Evolutionary conservation across 2,329 filamentous ascomycete species (phyloP).

Genomic region (Aspergillus latus): DNA sequence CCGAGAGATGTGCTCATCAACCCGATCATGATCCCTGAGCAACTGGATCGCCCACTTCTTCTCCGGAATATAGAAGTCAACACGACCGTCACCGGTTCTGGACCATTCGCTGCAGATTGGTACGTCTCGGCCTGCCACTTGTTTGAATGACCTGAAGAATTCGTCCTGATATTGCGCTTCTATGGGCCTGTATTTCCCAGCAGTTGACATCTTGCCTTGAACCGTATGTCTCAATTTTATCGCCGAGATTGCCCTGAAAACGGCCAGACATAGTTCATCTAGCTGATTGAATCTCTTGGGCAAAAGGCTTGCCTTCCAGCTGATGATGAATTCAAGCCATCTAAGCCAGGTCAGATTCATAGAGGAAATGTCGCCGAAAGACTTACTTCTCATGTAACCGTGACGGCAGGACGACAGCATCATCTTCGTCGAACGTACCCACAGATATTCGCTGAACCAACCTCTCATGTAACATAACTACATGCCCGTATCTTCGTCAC

Average conservation of each 20-base stretch:
- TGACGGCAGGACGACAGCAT: slow-evolving; percentile 14
- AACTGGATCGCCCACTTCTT: slow-evolving; percentile 14
- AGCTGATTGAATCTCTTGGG: not conserved
- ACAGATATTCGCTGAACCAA: slow-evolving; percentile 9
- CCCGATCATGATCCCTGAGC: slow-evolving; percentile 6
- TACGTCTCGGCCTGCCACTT: slow-evolving; percentile 16
- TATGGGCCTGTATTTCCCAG: slow-evolving; percentile 4
- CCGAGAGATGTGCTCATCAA: slow-evolving; percentile 10
- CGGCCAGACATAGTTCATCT: not conserved
- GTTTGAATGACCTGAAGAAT: slow-evolving; percentile 8
- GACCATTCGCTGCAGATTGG: slow-evolving; percentile 19
- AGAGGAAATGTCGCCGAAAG: slow-evolving; percentile 8
- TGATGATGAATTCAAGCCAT: not conserved
- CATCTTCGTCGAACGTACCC: slow-evolving; percentile 1
- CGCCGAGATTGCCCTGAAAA: not conserved
- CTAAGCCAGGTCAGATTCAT: slow-evolving; percentile 10
- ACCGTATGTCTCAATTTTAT: not conserved
- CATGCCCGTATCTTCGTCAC: slow-evolving; percentile 6
- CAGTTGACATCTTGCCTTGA: not conserved
- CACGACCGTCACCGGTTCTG: slow-evolving; percentile 10
- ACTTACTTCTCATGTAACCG: slow-evolving; percentile 18
- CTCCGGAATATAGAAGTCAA: slow-evolving; percentile 20
- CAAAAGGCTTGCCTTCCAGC: not conserved
- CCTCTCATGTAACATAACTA: slow-evolving; percentile 10
- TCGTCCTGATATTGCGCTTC: slow-evolving; percentile 20